Conservation (phyloP, 2,329 filamentous ascomycete genomes). For the Aspergillus cejpii region DNA sequence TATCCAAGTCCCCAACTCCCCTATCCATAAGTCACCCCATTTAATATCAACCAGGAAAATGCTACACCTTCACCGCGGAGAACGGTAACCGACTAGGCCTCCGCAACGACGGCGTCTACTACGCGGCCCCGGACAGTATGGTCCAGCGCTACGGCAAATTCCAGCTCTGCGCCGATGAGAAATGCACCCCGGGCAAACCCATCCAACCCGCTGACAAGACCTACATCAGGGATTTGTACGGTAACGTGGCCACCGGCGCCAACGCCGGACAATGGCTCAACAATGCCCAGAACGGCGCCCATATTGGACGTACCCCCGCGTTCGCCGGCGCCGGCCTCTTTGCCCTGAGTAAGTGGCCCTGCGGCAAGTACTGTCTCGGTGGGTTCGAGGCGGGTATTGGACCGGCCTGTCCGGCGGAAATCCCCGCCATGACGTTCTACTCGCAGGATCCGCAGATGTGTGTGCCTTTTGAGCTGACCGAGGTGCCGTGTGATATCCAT, state of each 20-base stretch:
- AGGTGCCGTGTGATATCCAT: conserved; percentile 12
- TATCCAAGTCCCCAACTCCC: background rate
- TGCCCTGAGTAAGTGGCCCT: conserved; percentile 9
- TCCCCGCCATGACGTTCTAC: conserved; percentile 9
- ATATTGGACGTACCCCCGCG: conserved; percentile 7
- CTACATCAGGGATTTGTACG: conserved; percentile 9
- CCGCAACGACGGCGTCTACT: conserved; percentile 6
- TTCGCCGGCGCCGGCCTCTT: conserved; percentile 6
- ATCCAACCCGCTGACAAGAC: conserved; percentile 5
- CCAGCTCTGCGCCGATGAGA: conserved; percentile 11
- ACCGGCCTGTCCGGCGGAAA: conserved; percentile 7
- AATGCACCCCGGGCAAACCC: background rate
- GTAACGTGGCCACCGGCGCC: conserved; percentile 4
- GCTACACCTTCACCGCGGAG: conserved; percentile 9
- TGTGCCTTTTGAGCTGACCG: conserved; percentile 8
- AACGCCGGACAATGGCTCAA: conserved; percentile 10
- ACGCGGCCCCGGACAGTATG: conserved; percentile 5
- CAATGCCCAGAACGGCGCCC: conserved; percentile 6
- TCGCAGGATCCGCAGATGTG: conserved; percentile 11
- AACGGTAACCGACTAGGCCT: conserved; percentile 11
- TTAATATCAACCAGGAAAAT: conserved; percentile 3
- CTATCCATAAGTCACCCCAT: background rate
- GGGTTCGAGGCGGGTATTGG: conserved; percentile 7
- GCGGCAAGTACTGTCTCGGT: conserved; percentile 12
- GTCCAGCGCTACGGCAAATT: conserved; percentile 8